These are phyloP conservation scores for Yamadazyma dushanensis DNA, from an alignment of 1,139 yeast species.

Conservation along the genomic window DNA sequence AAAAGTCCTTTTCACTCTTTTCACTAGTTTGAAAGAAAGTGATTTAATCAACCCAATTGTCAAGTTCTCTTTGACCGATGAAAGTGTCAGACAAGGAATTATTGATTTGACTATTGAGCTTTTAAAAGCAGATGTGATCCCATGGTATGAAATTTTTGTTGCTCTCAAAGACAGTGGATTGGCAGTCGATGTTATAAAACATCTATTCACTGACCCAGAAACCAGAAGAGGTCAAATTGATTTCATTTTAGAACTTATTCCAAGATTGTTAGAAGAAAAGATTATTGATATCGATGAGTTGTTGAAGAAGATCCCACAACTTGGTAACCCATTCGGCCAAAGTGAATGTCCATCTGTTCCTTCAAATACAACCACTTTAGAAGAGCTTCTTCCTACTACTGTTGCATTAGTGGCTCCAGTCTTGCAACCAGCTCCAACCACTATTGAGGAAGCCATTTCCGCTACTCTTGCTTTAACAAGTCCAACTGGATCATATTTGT, in stretches of 20 bases:
- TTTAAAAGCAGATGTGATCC: constrained; percentile 31
- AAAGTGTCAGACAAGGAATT: constrained; percentile 26
- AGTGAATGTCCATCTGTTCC: not conserved
- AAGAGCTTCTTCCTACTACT: too few species aligned
- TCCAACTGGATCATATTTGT: too few species aligned
- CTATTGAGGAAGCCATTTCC: too few species aligned
- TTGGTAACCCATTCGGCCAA: not conserved
- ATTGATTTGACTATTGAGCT: constrained; percentile 27
- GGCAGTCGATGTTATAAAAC: constrained; percentile 28
- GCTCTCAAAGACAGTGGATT: constrained; percentile 35
- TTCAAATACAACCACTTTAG: too few species aligned
- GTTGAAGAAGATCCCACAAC: constrained; percentile 8
- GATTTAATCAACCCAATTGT: constrained; percentile 30
- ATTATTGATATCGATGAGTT: constrained; percentile 13
- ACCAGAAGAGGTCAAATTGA: constrained; percentile 31
- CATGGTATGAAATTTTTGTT: constrained; percentile 32
- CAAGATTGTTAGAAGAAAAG: constrained; percentile 22
- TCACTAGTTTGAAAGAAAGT: constrained; percentile 29
- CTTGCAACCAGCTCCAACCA: too few species aligned
- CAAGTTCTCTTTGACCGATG: constrained; percentile 31
- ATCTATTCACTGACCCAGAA: constrained; percentile 28
- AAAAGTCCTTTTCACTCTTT: constrained; percentile 23
- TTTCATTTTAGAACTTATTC: constrained; percentile 28
- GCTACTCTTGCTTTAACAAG: too few species aligned
- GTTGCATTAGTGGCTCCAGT: too few species aligned